Percentiles rank a stretch among this genome's conserved stretches.
These are phyloP conservation scores for Candida fluviatilis DNA, from an alignment of 805 yeast genomes.

Conservation along the genomic window DNA sequence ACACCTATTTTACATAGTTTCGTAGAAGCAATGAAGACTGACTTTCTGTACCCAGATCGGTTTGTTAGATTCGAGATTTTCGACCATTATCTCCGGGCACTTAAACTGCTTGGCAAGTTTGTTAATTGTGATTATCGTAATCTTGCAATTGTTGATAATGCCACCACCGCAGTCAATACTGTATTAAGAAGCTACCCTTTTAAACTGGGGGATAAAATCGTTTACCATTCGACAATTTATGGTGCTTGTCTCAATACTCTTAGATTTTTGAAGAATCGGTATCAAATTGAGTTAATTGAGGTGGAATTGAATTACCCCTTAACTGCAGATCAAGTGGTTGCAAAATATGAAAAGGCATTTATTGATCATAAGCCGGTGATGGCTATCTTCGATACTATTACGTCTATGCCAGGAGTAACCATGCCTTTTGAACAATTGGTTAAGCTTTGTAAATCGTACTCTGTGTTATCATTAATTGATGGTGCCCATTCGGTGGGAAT, in stretches of 20 bases:
- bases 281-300: slow-evolving; percentile 27
- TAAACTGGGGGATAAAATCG: slow-evolving; percentile 46
- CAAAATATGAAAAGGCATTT: slow-evolving; percentile 18
- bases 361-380: slow-evolving; percentile 24
- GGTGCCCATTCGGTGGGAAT: slow-evolving; percentile 71
- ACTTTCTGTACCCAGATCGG: slow-evolving; percentile 43
- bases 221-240: slow-evolving; percentile 48
- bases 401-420: slow-evolving; percentile 60
- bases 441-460: slow-evolving; percentile 40
- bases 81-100: slow-evolving; percentile 25
- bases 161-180: slow-evolving; percentile 57
- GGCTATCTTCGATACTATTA: slow-evolving; percentile 53
- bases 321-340: slow-evolving; percentile 30
- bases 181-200: slow-evolving; percentile 54
- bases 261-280: slow-evolving; percentile 30
- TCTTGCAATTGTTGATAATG: slow-evolving; percentile 54
- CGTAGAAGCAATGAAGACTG: slow-evolving; percentile 18
- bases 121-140: slow-evolving; percentile 44
- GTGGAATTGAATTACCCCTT: slow-evolving; percentile 43
- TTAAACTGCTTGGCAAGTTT: slow-evolving; percentile 34
- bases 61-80: slow-evolving; percentile 28
- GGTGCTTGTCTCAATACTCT: slow-evolving; percentile 53
- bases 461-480: slow-evolving; percentile 56
- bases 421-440: slow-evolving; percentile 53
- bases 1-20: slow-evolving; percentile 40